phyloP scores from a whole-genome alignment of 495 filamentous ascomycete species.

The Pyronema domesticum region DNA sequence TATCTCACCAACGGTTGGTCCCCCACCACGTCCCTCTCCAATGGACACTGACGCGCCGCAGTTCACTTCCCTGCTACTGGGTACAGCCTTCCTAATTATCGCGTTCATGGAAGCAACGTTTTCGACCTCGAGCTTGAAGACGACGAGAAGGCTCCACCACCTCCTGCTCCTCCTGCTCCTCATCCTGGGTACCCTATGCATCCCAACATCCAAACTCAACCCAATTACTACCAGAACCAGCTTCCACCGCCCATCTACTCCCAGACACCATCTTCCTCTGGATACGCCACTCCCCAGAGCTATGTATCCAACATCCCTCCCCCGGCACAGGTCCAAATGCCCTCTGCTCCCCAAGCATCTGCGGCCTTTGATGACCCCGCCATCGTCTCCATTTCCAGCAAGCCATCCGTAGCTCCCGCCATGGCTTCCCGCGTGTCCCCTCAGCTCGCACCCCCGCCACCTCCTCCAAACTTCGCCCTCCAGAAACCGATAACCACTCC shows the following conservation, averaged over 20 bases:
- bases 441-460: not conserved
- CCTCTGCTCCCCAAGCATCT: not conserved
- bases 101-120: conserved; percentile 38
- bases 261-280: no score
- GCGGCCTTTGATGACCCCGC: conserved; percentile 37
- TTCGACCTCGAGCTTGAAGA: conserved; percentile 36
- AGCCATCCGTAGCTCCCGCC: conserved; percentile 3
- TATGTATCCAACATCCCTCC: no score
- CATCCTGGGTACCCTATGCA: conserved; percentile 3
- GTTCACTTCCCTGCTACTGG: conserved; percentile 24
- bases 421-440: not conserved
- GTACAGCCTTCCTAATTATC: conserved; percentile 31
- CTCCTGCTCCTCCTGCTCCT: conserved; percentile 9
- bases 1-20: conserved; percentile 59
- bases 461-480: not conserved
- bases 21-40: not conserved
- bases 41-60: not conserved
- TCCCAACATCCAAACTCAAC: no score
- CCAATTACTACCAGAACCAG: no score
- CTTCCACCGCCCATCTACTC: no score
- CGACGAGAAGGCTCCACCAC: conserved; percentile 12
- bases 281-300: no score
- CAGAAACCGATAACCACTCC: not conserved
- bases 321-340: not conserved
- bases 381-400: conserved; percentile 25